A percentile compares a stretch with the other conserved stretches of the same genome.
These are phyloP conservation scores for Spiromastix sp. DNA, from an alignment of 2,329 filamentous ascomycete species.

Conservation along the genomic window DNA sequence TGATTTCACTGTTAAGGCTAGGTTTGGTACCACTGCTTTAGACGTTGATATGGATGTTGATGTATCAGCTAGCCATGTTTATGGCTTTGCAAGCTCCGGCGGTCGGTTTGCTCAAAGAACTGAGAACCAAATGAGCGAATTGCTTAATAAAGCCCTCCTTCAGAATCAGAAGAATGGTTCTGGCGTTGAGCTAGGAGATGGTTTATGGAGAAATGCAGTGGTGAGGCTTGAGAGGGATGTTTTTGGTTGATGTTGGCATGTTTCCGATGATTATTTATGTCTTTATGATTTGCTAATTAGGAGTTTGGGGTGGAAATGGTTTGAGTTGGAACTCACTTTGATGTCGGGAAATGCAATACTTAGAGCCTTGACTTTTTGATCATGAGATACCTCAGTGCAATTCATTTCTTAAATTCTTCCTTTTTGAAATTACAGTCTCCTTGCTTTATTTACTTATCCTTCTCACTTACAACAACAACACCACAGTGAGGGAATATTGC, in stretches of 20 bases:
- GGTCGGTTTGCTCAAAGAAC: constrained; percentile 17
- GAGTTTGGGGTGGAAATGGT: neutral
- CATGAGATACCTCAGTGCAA: no score
- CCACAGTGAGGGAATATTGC: no score
- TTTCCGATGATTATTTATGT: no score
- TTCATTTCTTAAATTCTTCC: no score
- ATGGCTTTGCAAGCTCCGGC: constrained; percentile 25
- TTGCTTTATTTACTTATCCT: no score
- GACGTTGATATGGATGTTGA: constrained; percentile 27
- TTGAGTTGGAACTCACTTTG: neutral
- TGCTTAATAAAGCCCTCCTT: constrained; percentile 18
- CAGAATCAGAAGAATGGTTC: constrained; percentile 14
- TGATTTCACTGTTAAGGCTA: constrained; percentile 29
- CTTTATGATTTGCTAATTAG: neutral
- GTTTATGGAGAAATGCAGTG: constrained; percentile 31
- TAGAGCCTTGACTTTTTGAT: no score
- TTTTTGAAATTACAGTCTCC: no score
- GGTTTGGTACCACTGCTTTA: constrained; percentile 13
- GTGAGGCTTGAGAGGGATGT: constrained; percentile 24
- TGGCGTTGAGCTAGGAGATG: constrained; percentile 20
- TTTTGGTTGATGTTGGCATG: constrained; percentile 19
- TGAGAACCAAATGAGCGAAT: constrained; percentile 25
- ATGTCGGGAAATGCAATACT: no score
- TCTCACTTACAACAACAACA: no score
- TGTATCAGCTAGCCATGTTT: constrained; percentile 29